Percentiles rank a stretch among this genome's conserved stretches.
These are phyloP conservation scores for Neurospora intermedia DNA, from an alignment of 495 filamentous ascomycete species.

Conservation along the genomic window DNA sequence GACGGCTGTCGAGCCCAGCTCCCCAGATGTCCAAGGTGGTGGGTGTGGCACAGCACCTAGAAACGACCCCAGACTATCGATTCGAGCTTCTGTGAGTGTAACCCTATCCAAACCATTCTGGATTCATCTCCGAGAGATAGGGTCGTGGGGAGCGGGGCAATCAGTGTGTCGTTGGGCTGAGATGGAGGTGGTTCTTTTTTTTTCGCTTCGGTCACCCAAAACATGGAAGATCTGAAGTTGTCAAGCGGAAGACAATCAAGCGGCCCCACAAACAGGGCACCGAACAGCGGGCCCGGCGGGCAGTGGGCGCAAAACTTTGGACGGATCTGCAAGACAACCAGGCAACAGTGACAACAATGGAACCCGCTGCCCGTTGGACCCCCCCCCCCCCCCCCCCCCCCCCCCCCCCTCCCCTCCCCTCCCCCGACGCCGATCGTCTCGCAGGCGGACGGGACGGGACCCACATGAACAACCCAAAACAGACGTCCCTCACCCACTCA, in stretches of 20 bases:
- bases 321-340: not conserved
- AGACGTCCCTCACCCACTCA: not conserved
- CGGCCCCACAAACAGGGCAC: not conserved
- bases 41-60: not conserved
- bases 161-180: not conserved
- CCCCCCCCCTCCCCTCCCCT: not conserved
- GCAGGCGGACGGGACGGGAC: not conserved
- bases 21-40: not conserved
- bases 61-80: not conserved
- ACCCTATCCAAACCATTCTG: not conserved
- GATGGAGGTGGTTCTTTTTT: not conserved
- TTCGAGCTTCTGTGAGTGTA: not conserved
- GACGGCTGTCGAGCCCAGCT: not conserved
- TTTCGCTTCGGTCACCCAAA: not conserved
- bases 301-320: not conserved
- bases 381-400: too few relatives aligned
- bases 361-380: not conserved
- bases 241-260: not conserved
- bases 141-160: not conserved
- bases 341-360: not conserved
- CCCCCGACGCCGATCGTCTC: not conserved
- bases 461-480: not conserved
- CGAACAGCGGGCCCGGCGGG: not conserved
- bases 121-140: not conserved
- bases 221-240: not conserved